Evolutionary conservation across 73 alveolate species (phyloP).

Genomic region (Diophrys sp.): DNA sequence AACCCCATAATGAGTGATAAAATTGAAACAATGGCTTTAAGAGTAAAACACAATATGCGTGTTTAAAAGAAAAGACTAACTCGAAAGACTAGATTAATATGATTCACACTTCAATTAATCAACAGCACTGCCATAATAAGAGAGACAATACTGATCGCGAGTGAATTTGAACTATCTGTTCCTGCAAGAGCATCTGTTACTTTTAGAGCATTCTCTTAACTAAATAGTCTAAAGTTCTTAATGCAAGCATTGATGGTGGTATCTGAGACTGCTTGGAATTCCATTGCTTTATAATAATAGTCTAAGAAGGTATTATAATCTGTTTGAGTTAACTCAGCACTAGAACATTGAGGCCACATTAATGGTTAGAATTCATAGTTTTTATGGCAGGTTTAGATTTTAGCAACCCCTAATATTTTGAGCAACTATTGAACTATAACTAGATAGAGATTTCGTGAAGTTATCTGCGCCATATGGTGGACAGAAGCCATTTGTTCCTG

Average conservation of each 20-base stretch:
- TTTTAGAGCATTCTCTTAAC: neutral
- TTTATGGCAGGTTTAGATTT: constrained; percentile 8
- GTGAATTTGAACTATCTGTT: too few relatives aligned
- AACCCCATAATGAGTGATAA: too few relatives aligned
- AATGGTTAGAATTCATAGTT: neutral
- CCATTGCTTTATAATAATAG: neutral
- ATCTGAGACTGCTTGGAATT: neutral
- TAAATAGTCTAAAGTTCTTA: neutral
- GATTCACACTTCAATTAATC: too few relatives aligned
- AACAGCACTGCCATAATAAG: too few relatives aligned
- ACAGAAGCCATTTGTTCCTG: constrained; percentile 3
- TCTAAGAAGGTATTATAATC: neutral
- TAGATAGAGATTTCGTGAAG: neutral
- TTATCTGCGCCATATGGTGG: neutral
- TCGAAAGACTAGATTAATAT: too few relatives aligned
- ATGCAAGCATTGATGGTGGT: neutral
- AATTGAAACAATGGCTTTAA: too few relatives aligned
- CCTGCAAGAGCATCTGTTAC: neutral
- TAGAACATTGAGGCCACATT: neutral
- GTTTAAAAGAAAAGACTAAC: too few relatives aligned
- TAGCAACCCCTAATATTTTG: neutral
- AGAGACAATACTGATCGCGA: too few relatives aligned
- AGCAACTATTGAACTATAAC: neutral
- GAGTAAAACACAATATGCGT: too few relatives aligned
- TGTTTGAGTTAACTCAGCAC: neutral